A percentile compares a stretch with the other conserved stretches of the same genome.
phyloP scores from a whole-genome alignment of 768 basidiomycete species.

The Boletellus ananiceps region DNA sequence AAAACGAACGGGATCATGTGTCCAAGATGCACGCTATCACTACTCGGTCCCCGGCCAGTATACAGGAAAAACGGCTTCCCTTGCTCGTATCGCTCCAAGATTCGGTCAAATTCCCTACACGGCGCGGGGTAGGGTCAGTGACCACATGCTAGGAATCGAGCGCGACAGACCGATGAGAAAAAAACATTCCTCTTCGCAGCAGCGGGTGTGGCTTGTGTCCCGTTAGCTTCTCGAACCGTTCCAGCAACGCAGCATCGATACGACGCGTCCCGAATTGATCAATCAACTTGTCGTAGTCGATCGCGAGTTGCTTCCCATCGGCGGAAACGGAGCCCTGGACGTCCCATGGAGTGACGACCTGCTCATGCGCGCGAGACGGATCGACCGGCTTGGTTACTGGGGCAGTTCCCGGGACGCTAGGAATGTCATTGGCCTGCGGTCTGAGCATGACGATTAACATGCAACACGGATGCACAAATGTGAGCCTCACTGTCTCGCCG shows the following conservation, averaged over 20 bases:
- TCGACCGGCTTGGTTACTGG: constrained; percentile 29
- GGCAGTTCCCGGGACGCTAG: constrained; percentile 19
- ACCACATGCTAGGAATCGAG: not conserved
- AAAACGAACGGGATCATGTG: constrained; percentile 98
- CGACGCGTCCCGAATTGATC: constrained; percentile 89
- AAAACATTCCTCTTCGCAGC: constrained; percentile 90
- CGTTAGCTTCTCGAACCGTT: constrained; percentile 88
- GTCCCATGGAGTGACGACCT: constrained; percentile 96
- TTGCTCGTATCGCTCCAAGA: constrained; percentile 93
- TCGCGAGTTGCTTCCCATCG: constrained; percentile 88
- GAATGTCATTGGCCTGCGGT: constrained; percentile 9
- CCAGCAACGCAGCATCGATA: constrained; percentile 70
- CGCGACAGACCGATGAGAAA: constrained; percentile 82
- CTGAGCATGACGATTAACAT: constrained; percentile 7
- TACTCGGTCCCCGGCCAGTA: constrained; percentile 94
- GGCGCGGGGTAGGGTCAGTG: not conserved
- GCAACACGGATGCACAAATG: not conserved
- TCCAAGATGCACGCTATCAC: constrained; percentile 95
- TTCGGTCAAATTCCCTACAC: constrained; percentile 83
- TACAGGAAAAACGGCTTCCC: constrained; percentile 98
- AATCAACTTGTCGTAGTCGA: constrained; percentile 95
- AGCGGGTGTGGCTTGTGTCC: constrained; percentile 85
- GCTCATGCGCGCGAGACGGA: constrained; percentile 41
- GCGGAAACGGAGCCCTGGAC: constrained; percentile 85
- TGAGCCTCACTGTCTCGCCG: constrained; percentile 30